Conservation (phyloP, 208 protist genomes). For the Balamuthia mandrillaris region DNA sequence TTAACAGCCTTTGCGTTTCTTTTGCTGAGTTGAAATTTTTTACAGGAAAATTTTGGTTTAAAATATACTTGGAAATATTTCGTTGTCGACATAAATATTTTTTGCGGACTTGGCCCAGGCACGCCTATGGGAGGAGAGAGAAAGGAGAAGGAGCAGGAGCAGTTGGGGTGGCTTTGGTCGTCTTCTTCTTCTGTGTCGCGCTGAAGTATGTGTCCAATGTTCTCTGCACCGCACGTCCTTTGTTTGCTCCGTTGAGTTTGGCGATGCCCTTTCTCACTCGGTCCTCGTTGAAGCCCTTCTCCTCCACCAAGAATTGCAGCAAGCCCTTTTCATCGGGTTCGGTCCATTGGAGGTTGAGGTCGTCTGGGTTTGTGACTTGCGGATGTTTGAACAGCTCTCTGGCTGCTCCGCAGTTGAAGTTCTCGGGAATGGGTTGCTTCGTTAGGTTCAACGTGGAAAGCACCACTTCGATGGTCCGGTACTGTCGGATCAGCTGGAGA, state of each 20-base stretch:
- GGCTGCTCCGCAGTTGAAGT: background rate
- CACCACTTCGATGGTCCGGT: constrained; percentile 91
- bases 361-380: constrained; percentile 58
- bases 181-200: too few relatives aligned
- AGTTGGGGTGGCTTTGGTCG: too few relatives aligned
- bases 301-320: constrained; percentile 92
- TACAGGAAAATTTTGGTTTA: too few relatives aligned
- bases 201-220: constrained; percentile 77
- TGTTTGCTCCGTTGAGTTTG: constrained; percentile 70
- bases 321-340: constrained; percentile 94
- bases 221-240: constrained; percentile 59
- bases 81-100: too few relatives aligned
- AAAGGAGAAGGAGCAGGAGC: too few relatives aligned
- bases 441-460: constrained; percentile 60
- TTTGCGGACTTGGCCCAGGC: too few relatives aligned
- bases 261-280: constrained; percentile 61
- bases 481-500: constrained; percentile 89
- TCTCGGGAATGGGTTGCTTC: constrained; percentile 24
- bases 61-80: too few relatives aligned
- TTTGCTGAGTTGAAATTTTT: too few relatives aligned
- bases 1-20: too few relatives aligned
- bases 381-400: constrained; percentile 74
- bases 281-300: constrained; percentile 93
- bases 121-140: too few relatives aligned
- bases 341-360: constrained; percentile 73